Percentiles rank a stretch among this genome's conserved stretches.
phyloP scores from a whole-genome alignment of 345 rosid genomes.

The Mangifera indica region DNA sequence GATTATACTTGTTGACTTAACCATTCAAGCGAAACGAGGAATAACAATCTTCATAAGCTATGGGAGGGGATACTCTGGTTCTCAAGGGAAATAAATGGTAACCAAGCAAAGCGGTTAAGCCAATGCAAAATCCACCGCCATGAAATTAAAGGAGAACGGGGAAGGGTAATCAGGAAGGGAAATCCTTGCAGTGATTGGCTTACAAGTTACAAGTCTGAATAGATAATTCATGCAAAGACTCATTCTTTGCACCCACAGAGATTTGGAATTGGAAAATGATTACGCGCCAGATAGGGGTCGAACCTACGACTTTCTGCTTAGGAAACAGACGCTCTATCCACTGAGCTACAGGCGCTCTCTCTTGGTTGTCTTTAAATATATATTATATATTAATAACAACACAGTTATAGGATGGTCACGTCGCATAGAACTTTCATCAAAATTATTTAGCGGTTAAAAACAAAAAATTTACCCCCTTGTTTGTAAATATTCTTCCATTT shows the following conservation, averaged over 20 bases:
- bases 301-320: constrained; percentile 97
- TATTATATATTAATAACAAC: no score
- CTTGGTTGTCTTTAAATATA: no score
- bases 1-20: constrained; percentile 17
- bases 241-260: neutral
- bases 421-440: no score
- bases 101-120: constrained; percentile 60
- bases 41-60: constrained; percentile 58
- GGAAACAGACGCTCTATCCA: constrained; percentile 99
- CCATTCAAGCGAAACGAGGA: constrained; percentile 54
- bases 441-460: neutral
- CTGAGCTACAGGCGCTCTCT: constrained; percentile 96
- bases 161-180: constrained; percentile 43
- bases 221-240: constrained; percentile 20
- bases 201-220: constrained; percentile 47
- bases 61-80: constrained; percentile 61
- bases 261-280: no score
- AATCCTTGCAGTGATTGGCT: constrained; percentile 48
- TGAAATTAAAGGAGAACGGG: constrained; percentile 60
- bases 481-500: no score
- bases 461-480: neutral
- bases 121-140: constrained; percentile 70
- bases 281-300: constrained; percentile 91
- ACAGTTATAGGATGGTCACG: no score
- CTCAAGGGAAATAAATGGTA: constrained; percentile 65